These are phyloP conservation scores for Ophiosphaerella herpotricha DNA, from an alignment of 2,329 filamentous ascomycete species.

Conservation along the genomic window DNA sequence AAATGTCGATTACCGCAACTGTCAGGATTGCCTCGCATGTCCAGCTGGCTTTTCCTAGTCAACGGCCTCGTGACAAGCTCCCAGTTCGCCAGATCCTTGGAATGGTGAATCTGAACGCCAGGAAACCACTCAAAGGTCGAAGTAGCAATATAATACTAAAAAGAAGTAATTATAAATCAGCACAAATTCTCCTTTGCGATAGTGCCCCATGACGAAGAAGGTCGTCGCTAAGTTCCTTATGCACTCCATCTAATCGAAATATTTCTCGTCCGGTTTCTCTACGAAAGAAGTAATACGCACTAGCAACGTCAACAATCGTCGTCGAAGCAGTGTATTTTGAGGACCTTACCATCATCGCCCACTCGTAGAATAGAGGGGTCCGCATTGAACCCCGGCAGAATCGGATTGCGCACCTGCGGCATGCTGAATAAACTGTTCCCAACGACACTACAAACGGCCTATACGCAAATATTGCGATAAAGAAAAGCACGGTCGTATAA, in stretches of 20 bases:
- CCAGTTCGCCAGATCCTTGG: slow-evolving; percentile 59
- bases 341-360: slow-evolving; percentile 42
- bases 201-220: too few relatives aligned
- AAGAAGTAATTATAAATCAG: not conserved
- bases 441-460: slow-evolving; percentile 7
- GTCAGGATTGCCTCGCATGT: slow-evolving; percentile 58
- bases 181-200: not conserved
- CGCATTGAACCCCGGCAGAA: slow-evolving; percentile 65
- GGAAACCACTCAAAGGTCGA: slow-evolving; percentile 68
- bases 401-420: slow-evolving; percentile 53
- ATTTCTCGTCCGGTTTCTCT: too few relatives aligned
- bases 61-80: slow-evolving; percentile 59
- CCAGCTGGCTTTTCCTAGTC: slow-evolving; percentile 56
- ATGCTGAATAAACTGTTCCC: slow-evolving; percentile 18
- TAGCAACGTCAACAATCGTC: slow-evolving; percentile 4
- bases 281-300: slow-evolving; percentile 1
- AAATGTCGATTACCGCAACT: slow-evolving; percentile 48
- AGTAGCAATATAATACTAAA: slow-evolving; percentile 61
- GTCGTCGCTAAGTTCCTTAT: too few relatives aligned
- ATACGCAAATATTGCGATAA: not conserved
- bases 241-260: too few relatives aligned
- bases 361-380: slow-evolving; percentile 63
- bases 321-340: not conserved
- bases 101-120: slow-evolving; percentile 59
- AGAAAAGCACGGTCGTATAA: not conserved